phyloP scores from a whole-genome alignment of 805 yeast genomes.

The Cyberlindnera nakhonratchasimensis region DNA sequence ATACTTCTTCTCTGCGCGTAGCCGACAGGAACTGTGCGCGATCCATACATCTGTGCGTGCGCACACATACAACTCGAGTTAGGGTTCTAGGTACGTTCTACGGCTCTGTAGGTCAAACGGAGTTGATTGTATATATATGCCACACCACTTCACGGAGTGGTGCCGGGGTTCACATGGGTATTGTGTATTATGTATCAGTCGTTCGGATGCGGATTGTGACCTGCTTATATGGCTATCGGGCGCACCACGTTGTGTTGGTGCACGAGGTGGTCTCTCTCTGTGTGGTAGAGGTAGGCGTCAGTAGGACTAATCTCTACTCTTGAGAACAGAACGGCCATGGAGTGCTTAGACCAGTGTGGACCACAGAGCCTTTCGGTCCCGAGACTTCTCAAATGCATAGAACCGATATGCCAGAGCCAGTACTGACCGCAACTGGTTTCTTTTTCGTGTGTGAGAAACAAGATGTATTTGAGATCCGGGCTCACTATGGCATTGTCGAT shows the following conservation, averaged over 20 bases:
- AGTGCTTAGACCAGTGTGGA: slow-evolving; percentile 55
- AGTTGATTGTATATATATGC: too few relatives aligned
- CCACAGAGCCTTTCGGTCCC: slow-evolving; percentile 36
- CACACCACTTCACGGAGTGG: too few relatives aligned
- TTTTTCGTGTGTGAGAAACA: slow-evolving; percentile 59
- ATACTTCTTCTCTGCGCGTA: too few relatives aligned
- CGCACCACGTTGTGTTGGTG: slow-evolving; percentile 7
- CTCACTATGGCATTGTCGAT: slow-evolving; percentile 59
- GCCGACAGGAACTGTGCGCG: too few relatives aligned
- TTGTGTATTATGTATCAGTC: too few relatives aligned
- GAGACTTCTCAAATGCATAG: slow-evolving; percentile 22
- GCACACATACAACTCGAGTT: too few relatives aligned
- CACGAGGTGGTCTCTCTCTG: slow-evolving; percentile 10
- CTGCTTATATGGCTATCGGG: not conserved
- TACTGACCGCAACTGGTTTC: slow-evolving; percentile 42
- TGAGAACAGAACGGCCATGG: slow-evolving; percentile 7
- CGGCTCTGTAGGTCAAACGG: too few relatives aligned
- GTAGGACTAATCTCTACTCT: slow-evolving; percentile 10
- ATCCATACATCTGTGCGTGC: too few relatives aligned
- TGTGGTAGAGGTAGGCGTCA: slow-evolving; percentile 10
- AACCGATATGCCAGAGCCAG: slow-evolving; percentile 37
- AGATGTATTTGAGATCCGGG: slow-evolving; percentile 56
- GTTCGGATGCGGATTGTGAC: not conserved
- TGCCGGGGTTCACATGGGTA: too few relatives aligned
- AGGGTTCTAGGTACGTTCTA: too few relatives aligned